These are phyloP conservation scores for Hyphopichia buzzinii DNA, from an alignment of 1,139 yeast genomes.

Conservation along the genomic window DNA sequence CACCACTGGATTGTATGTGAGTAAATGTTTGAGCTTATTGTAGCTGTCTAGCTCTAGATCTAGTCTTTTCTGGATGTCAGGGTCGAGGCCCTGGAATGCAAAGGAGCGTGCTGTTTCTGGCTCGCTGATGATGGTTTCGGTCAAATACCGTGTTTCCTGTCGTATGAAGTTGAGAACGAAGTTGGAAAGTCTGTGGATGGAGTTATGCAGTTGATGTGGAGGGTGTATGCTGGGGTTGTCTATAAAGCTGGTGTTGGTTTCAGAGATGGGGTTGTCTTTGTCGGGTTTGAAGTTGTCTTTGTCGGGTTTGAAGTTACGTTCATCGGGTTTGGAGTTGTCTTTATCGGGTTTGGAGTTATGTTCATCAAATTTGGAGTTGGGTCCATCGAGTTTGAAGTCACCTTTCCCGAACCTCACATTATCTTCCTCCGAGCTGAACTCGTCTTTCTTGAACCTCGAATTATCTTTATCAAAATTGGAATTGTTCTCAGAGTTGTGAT, in stretches of 20 bases:
- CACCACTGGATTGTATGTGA: slow-evolving; percentile 32
- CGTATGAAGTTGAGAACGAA: slow-evolving; percentile 13
- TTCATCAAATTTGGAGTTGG: too few species aligned
- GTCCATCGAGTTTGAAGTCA: too few species aligned
- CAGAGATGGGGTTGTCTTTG: background rate
- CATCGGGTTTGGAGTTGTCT: too few species aligned
- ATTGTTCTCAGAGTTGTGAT: too few species aligned
- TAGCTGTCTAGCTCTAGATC: background rate
- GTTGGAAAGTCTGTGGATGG: slow-evolving; percentile 3
- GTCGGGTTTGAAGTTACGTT: background rate
- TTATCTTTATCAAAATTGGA: too few species aligned
- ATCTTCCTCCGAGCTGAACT: too few species aligned
- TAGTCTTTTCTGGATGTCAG: slow-evolving; percentile 2
- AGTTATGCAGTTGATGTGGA: background rate
- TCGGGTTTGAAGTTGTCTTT: background rate
- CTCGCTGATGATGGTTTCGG: slow-evolving; percentile 9
- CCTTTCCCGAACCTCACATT: too few species aligned
- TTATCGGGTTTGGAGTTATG: too few species aligned
- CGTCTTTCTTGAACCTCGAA: too few species aligned
- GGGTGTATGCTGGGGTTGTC: too few species aligned
- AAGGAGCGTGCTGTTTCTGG: background rate
- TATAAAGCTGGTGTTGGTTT: too few species aligned
- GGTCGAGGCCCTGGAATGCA: slow-evolving; percentile 4
- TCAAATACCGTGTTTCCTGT: slow-evolving; percentile 13
- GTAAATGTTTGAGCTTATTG: slow-evolving; percentile 12